Conservation (phyloP, 371 early-diverging fungal species). For the Chytridium lagenaria region DNA sequence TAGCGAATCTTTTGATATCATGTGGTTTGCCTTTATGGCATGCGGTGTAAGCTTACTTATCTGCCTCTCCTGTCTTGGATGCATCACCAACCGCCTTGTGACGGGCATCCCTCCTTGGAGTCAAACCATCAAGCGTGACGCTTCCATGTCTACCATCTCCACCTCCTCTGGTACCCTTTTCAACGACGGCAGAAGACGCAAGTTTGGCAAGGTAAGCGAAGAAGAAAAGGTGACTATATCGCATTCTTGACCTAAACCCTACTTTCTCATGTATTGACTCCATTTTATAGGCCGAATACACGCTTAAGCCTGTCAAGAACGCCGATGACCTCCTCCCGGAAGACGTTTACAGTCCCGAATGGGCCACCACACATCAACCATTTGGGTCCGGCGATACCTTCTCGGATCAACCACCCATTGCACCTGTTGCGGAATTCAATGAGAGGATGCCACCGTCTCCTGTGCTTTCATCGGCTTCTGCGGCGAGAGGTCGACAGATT, state of each 20-base stretch:
- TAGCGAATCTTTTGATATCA: conserved; percentile 6
- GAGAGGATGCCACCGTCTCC: neutral
- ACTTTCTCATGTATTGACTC: too few species aligned
- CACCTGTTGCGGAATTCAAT: neutral
- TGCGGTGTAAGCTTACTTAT: neutral
- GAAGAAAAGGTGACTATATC: too few species aligned
- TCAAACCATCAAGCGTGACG: neutral
- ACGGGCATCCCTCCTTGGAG: neutral
- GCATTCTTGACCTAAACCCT: too few species aligned
- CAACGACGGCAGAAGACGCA: neutral
- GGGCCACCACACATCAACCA: neutral
- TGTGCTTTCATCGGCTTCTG: neutral
- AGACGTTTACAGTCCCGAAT: conserved; percentile 5
- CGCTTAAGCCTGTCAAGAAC: neutral
- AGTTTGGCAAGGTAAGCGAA: conserved; percentile 12
- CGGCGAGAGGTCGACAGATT: neutral
- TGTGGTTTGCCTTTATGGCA: conserved; percentile 9
- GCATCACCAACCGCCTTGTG: neutral
- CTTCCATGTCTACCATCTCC: neutral
- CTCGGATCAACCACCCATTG: neutral
- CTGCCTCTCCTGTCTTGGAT: conserved; percentile 13
- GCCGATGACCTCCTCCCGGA: conserved; percentile 14
- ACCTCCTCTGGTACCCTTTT: conserved; percentile 2
- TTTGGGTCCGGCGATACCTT: conserved; percentile 6
- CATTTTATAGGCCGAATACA: conserved; percentile 9